These are phyloP conservation scores for Lasiodiplodia gonubiensis DNA, from an alignment of 2,329 filamentous ascomycete species.

Conservation along the genomic window DNA sequence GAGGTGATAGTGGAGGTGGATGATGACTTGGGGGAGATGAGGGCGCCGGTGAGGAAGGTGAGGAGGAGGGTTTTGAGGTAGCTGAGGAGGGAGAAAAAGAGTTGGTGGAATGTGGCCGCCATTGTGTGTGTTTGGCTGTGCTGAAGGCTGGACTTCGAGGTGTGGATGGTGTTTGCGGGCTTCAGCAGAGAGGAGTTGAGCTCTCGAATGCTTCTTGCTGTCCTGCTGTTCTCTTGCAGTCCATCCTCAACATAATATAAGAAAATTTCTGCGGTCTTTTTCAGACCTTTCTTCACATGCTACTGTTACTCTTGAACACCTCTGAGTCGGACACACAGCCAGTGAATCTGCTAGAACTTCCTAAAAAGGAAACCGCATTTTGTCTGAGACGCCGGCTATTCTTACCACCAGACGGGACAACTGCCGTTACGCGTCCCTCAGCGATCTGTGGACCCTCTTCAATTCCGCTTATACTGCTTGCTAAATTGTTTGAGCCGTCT, in stretches of 20 bases:
- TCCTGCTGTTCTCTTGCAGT: not conserved
- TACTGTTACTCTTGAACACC: not conserved
- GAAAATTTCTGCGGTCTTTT: not conserved
- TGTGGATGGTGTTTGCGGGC: no score
- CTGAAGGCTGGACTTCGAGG: no score
- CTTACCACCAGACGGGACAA: not conserved
- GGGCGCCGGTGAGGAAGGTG: not conserved
- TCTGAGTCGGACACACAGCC: not conserved
- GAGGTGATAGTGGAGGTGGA: not conserved
- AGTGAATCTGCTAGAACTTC: not conserved
- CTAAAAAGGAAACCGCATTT: not conserved
- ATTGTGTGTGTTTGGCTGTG: not conserved
- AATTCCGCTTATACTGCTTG: not conserved
- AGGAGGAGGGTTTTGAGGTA: slow-evolving; percentile 1
- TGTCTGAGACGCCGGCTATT: not conserved
- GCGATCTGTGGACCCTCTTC: not conserved
- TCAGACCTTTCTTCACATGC: not conserved
- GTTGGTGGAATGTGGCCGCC: not conserved
- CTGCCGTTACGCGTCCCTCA: not conserved
- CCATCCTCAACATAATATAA: not conserved
- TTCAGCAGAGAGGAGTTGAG: no score
- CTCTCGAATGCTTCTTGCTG: no score
- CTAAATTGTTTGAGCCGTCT: not conserved
- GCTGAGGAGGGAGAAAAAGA: not conserved
- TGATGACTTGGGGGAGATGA: not conserved